Base-by-base conservation (phyloP, 805 yeast species). In the Torulaspora microellipsoides region DNA sequence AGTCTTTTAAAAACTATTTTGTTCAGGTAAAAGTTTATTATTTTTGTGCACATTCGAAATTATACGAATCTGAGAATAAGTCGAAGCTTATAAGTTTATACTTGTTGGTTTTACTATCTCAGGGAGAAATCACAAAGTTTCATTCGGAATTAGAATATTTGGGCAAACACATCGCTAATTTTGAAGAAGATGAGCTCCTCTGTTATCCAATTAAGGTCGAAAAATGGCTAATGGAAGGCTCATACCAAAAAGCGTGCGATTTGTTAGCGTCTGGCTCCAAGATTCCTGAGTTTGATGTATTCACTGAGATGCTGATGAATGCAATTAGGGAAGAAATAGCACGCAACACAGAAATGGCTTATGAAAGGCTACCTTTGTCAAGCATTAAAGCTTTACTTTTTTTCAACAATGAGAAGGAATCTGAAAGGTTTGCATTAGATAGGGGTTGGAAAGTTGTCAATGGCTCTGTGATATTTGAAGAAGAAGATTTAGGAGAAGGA, bases 221-320 rank as follows among this genome's bases (percentile, higher is more conserved):
- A 64, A 81, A 86, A 52, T 87, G 95, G 84, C 77, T 93, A 52
- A 88, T 91, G 83, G 98, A 93, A 68, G 99, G 99, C 34, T 85
- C 91, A 52, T 93, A 90, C 66, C 93, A 88, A 65, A 86, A 86
- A 65, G 91, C 90, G 36, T 85, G 93, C 84, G 82, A 78, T 54
- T 74, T 85, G 43, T 74, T 85, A 68, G 59, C 56, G 54, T 54
- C 51, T 43, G 69, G 62, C 7, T 53, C 49, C 40, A 62, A 57
- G 35, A 80, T 82, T 52, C 77, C 80, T 45, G 98, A 93, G 64
- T 90, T 81, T 64, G 77, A 76, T 46, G 75, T 86, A 36, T 86
- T 91, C 65, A 84, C 88, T 46, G 81, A 77, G 45, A 81, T 85
- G 15, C 73, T 90, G 60, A 76, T 83, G 54, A 74, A 75, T 53